Conservation (phyloP, 2,329 filamentous ascomycete genomes). For the Arthrobotrys pseudoclavata region DNA sequence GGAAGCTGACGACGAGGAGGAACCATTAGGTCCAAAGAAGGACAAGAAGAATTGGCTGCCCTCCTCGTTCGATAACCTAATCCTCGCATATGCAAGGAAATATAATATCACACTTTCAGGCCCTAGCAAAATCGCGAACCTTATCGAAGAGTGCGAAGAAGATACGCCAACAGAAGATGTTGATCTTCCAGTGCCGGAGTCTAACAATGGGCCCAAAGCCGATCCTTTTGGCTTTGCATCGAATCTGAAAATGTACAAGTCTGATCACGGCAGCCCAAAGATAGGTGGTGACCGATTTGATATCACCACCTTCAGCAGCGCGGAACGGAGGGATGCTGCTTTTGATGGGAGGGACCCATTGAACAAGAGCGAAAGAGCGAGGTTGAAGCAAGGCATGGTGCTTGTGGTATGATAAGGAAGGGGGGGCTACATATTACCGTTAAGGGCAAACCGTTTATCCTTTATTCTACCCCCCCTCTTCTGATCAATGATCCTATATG, state of each 20-base stretch:
- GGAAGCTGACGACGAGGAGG: slow-evolving; percentile 57
- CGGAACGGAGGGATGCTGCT: slow-evolving; percentile 64
- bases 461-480: too few species aligned
- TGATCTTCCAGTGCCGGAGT: slow-evolving; percentile 63
- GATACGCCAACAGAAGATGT: slow-evolving; percentile 59
- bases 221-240: slow-evolving; percentile 62
- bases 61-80: slow-evolving; percentile 64
- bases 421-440: neutral
- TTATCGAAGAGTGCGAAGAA: slow-evolving; percentile 61
- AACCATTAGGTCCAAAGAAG: slow-evolving; percentile 32
- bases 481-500: neutral
- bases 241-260: slow-evolving; percentile 61
- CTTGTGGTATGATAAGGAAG: neutral
- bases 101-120: slow-evolving; percentile 65
- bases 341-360: slow-evolving; percentile 67
- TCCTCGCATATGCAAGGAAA: slow-evolving; percentile 66
- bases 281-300: slow-evolving; percentile 67
- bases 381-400: slow-evolving; percentile 66
- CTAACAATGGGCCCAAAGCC: slow-evolving; percentile 63
- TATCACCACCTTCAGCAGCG: slow-evolving; percentile 65
- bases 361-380: slow-evolving; percentile 64
- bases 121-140: slow-evolving; percentile 62
- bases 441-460: too few species aligned
- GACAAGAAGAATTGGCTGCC: slow-evolving; percentile 56
- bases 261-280: slow-evolving; percentile 16